These are phyloP conservation scores for Triticum turgidum DNA, from an alignment of 176 grass and related monocot species.

Conservation along the genomic window DNA sequence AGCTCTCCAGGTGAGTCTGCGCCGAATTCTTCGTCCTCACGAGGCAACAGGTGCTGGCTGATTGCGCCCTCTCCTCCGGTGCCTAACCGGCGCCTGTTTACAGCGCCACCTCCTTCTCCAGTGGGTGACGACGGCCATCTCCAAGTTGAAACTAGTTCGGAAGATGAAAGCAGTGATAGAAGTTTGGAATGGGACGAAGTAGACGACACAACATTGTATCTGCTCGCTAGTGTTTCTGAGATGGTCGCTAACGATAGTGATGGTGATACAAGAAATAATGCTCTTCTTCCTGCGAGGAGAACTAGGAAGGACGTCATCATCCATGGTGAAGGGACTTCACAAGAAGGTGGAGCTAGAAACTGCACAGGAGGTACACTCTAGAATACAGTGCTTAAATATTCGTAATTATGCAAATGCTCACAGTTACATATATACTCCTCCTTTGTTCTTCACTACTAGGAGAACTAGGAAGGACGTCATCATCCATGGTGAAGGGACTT, in stretches of 20 bases:
- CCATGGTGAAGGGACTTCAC: background rate
- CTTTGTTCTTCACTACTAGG: background rate
- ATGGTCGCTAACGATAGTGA: background rate
- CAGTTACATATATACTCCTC: background rate
- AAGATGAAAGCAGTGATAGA: no score
- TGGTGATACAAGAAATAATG: background rate
- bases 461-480: background rate
- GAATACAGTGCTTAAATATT: background rate
- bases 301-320: background rate
- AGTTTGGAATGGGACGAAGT: no score
- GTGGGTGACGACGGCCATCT: no score
- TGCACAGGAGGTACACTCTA: background rate
- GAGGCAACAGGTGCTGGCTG: no score
- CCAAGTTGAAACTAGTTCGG: no score
- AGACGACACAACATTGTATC: background rate
- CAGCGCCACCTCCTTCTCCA: no score
- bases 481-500: background rate
- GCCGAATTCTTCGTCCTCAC: no score
- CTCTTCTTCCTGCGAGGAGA: background rate
- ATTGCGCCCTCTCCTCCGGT: no score
- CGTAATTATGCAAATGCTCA: background rate
- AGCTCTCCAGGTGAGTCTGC: no score
- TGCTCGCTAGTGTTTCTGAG: background rate
- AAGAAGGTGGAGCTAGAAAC: background rate
- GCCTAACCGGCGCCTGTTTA: no score